Conservation (phyloP, 2,329 filamentous ascomycete species). For the Claviceps lovelessii region DNA sequence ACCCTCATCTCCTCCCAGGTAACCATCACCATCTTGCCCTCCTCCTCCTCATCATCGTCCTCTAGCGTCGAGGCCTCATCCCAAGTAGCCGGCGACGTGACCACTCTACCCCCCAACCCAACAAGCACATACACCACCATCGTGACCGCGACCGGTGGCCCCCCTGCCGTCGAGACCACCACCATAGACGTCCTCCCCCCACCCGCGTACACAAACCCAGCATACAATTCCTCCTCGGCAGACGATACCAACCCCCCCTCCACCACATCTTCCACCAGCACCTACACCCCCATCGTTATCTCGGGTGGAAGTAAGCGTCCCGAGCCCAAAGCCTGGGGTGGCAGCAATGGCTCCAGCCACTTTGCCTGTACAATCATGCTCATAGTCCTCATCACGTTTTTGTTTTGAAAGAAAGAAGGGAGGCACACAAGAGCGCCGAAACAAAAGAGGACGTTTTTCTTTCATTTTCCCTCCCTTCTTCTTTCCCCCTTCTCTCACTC, state of each 20-base stretch:
- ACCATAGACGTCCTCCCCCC: constrained; percentile 18
- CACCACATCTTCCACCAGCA: constrained; percentile 11
- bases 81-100: constrained; percentile 12
- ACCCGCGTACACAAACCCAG: constrained; percentile 11
- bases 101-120: constrained; percentile 9
- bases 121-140: constrained; percentile 17
- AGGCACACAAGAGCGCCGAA: neutral
- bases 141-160: constrained; percentile 18
- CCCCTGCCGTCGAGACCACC: constrained; percentile 16
- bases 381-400: constrained; percentile 19
- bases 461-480: too few species aligned
- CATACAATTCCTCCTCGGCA: constrained; percentile 17
- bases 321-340: constrained; percentile 16
- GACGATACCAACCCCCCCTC: constrained; percentile 4
- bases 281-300: constrained; percentile 14
- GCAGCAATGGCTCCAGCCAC: constrained; percentile 17
- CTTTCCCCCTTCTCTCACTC: neutral
- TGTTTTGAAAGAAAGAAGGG: constrained; percentile 13
- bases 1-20: constrained; percentile 12
- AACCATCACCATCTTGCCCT: constrained; percentile 12
- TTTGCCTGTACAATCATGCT: constrained; percentile 24
- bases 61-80: constrained; percentile 5
- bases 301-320: constrained; percentile 21
- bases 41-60: constrained; percentile 1
- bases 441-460: neutral